A percentile compares a stretch with the other conserved stretches of the same genome.
These are phyloP conservation scores for Eimeria sp. DNA, from an alignment of 169 alveolate species.

Conservation along the genomic window DNA sequence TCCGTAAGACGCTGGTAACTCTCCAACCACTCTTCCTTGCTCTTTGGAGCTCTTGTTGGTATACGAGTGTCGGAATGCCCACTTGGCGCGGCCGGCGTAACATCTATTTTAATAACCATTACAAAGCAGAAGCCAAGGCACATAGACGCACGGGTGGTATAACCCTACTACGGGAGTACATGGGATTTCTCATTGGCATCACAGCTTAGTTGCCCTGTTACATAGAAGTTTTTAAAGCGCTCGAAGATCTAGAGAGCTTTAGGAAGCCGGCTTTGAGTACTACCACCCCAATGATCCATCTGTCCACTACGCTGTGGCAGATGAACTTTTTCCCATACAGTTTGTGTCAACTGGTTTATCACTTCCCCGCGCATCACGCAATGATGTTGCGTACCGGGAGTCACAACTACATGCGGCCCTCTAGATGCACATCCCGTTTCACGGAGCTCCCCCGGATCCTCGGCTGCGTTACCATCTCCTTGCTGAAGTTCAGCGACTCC, in stretches of 20 bases:
- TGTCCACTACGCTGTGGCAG: background rate
- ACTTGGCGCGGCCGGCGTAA: background rate
- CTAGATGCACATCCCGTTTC: background rate
- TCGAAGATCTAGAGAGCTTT: background rate
- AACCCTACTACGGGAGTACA: background rate
- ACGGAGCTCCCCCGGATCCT: background rate
- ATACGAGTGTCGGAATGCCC: background rate
- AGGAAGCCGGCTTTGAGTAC: background rate
- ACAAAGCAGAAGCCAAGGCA: background rate
- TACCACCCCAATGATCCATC: background rate
- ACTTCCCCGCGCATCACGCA: background rate
- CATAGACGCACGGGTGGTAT: background rate
- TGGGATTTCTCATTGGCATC: background rate
- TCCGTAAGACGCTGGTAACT: conserved; percentile 29
- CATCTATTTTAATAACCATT: background rate
- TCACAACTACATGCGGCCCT: background rate
- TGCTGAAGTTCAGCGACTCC: background rate
- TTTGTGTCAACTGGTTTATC: background rate
- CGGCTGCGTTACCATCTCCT: background rate
- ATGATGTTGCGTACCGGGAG: background rate
- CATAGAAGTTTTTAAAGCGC: background rate
- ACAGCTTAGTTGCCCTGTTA: background rate
- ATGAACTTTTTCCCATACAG: background rate
- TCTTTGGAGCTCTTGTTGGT: background rate
- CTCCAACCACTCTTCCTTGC: conserved; percentile 30